Base-by-base conservation (phyloP, 129 eudicot species). In the Ambrosia trifida region DNA sequence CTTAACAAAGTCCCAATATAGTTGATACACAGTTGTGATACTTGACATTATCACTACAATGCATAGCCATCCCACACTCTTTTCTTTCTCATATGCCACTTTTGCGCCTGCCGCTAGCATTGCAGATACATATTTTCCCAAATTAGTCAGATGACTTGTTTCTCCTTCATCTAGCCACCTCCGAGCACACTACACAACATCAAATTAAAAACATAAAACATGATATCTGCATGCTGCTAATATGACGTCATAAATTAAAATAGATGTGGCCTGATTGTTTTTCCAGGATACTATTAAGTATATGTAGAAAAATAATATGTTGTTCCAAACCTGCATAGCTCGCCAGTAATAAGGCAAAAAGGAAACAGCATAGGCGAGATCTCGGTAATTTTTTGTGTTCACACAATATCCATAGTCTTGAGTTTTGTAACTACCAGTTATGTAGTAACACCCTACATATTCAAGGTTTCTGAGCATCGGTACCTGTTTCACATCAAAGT, bases 21-120 rank as follows among this genome's bases (percentile, higher is more conserved):
- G 80, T 59, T 95, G 99, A 65, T 95, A 95, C 32, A 90, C 78
- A 13, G 99, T 95, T 67, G 99, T 89, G 18, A 71, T 84, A 81
- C 94, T 95, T 33, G 99, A 95, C 85, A 90, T 79, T 69, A 84
- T 76, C 28, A 95, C 97, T 45, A 90, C 85, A 24, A 90, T 40
- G 31, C 91, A 88, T 51, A 95, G 86, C 91, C 96, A 88, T 53
- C 95, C 94, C 2, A 78, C 56, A 47, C 67, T 75, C 72, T 60
- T 83, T 59, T 95, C 99, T 82, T 88, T 95, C 83, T 95, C 99
- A 56, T 95, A 95, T 11, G 91, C 99, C 63, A 95, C 77, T 82
- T 95, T 95, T 32, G 96, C 97, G 9, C 99, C 99, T 6, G 99
- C 99, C 0, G 99, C 99, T 69, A 95, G 64, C 99, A 95, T 95